Percentiles rank a stretch among this genome's conserved stretches.
phyloP scores from a whole-genome alignment of 805 yeast genomes.

The Metschnikowia sp. region DNA sequence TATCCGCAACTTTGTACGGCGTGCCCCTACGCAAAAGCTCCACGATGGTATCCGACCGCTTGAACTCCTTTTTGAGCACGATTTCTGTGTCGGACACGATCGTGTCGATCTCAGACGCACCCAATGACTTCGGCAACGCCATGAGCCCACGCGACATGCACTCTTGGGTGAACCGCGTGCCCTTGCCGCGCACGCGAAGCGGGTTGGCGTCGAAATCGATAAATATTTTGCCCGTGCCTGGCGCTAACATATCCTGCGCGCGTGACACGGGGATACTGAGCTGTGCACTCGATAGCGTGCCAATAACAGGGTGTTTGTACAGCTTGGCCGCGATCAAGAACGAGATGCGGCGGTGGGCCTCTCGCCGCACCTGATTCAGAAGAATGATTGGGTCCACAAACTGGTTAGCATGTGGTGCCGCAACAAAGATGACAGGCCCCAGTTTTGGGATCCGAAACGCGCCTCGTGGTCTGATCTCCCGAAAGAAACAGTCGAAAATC shows the following conservation, averaged over 20 bases:
- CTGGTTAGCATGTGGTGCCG: constrained; percentile 97
- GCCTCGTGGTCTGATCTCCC: constrained; percentile 88
- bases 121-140: constrained; percentile 74
- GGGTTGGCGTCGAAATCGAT: constrained; percentile 53
- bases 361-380: constrained; percentile 72
- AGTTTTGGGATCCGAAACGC: constrained; percentile 64
- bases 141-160: constrained; percentile 65
- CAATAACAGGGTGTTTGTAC: constrained; percentile 61
- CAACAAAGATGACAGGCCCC: constrained; percentile 90
- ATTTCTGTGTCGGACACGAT: constrained; percentile 72
- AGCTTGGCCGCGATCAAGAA: constrained; percentile 86
- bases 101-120: constrained; percentile 67
- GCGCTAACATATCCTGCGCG: constrained; percentile 78
- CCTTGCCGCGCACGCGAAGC: constrained; percentile 55
- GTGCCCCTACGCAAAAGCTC: constrained; percentile 50
- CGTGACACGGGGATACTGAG: constrained; percentile 88
- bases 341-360: constrained; percentile 65
- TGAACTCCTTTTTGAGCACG: constrained; percentile 65
- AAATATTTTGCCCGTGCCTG: constrained; percentile 64
- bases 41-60: constrained; percentile 43
- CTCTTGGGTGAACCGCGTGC: constrained; percentile 62
- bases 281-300: constrained; percentile 70
- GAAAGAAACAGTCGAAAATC: constrained; percentile 67
- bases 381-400: constrained; percentile 80
- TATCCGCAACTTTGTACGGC: constrained; percentile 67